A percentile compares a stretch with the other conserved stretches of the same genome.
phyloP scores from a whole-genome alignment of 805 yeast species.

The Candida ulmi region DNA sequence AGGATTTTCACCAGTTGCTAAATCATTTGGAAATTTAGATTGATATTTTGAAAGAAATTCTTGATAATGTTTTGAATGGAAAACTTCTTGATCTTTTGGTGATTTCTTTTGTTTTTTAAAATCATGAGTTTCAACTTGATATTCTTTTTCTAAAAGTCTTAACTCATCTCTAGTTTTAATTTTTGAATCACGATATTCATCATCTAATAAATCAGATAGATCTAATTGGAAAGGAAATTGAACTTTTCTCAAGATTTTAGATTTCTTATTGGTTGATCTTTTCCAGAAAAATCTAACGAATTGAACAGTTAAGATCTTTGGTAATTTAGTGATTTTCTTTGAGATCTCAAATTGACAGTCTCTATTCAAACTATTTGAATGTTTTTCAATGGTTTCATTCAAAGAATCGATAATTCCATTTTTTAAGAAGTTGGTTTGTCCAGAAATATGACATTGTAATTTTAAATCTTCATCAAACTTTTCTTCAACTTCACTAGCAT shows the following conservation, averaged over 20 bases:
- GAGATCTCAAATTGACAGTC: slow-evolving; percentile 66
- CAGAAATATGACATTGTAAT: slow-evolving; percentile 83
- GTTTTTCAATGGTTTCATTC: slow-evolving; percentile 72
- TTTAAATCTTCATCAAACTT: slow-evolving; percentile 60
- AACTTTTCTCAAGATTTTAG: slow-evolving; percentile 90
- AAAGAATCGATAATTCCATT: slow-evolving; percentile 77
- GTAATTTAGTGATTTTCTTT: slow-evolving; percentile 64
- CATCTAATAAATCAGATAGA: slow-evolving; percentile 78
- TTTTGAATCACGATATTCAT: slow-evolving; percentile 62
- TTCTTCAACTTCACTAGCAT: slow-evolving; percentile 41
- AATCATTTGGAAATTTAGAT: slow-evolving; percentile 41
- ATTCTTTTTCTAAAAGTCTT: slow-evolving; percentile 69
- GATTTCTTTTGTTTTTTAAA: slow-evolving; percentile 51
- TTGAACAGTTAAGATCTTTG: slow-evolving; percentile 83
- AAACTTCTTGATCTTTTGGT: slow-evolving; percentile 47
- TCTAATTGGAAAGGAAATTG: slow-evolving; percentile 93
- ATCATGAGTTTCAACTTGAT: slow-evolving; percentile 65
- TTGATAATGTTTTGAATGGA: slow-evolving; percentile 39
- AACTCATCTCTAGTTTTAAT: slow-evolving; percentile 70
- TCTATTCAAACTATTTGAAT: slow-evolving; percentile 60
- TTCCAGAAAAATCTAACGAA: slow-evolving; percentile 97
- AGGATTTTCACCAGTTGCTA: slow-evolving; percentile 66
- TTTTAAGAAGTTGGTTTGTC: slow-evolving; percentile 78
- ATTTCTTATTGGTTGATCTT: slow-evolving; percentile 81
- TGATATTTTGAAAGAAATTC: slow-evolving; percentile 45